A percentile compares a stretch with the other conserved stretches of the same genome.
Conservation (phyloP, 2,329 filamentous ascomycete species). For the Trichoderma oligosporum region DNA sequence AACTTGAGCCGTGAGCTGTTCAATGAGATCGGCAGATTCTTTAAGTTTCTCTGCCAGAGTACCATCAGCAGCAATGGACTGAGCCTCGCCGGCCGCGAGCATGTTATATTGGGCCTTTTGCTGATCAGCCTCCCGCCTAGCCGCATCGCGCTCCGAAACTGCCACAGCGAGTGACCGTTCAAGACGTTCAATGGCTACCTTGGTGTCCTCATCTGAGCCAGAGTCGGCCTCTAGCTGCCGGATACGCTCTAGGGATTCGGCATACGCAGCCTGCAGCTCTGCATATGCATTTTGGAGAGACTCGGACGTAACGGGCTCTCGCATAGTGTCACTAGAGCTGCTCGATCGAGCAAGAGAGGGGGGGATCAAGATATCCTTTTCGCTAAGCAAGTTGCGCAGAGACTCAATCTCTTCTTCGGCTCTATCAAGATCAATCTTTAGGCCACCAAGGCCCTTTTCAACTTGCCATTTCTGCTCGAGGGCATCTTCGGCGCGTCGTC, state of each 20-base stretch:
- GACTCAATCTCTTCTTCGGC: conserved; percentile 88
- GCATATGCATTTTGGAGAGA: conserved; percentile 71
- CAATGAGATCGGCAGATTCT: conserved; percentile 71
- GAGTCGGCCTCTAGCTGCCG: conserved; percentile 57
- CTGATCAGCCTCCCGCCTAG: conserved; percentile 59
- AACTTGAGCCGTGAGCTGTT: conserved; percentile 75
- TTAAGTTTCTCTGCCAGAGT: conserved; percentile 66
- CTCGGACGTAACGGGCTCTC: conserved; percentile 58
- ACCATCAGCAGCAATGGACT: conserved; percentile 56
- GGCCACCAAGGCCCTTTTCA: conserved; percentile 79
- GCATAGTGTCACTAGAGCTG: conserved; percentile 27
- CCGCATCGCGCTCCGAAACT: conserved; percentile 68
- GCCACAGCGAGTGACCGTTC: conserved; percentile 66
- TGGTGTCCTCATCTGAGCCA: conserved; percentile 54
- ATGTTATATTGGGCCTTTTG: conserved; percentile 60
- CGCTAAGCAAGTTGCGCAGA: conserved; percentile 71
- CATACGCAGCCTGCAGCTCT: conserved; percentile 69
- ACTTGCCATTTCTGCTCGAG: conserved; percentile 95
- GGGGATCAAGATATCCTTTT: conserved; percentile 76
- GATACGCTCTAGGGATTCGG: conserved; percentile 62
- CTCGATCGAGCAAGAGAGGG: conserved; percentile 51
- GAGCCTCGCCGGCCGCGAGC: conserved; percentile 54
- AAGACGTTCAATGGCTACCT: conserved; percentile 60
- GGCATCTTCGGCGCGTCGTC: conserved; percentile 86
- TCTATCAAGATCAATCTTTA: conserved; percentile 96